Evolutionary conservation across 768 basidiomycete genomes (phyloP), one percentile per base, ranked within the genome.

Genomic region (Candolleomyces eurysporus): DNA sequence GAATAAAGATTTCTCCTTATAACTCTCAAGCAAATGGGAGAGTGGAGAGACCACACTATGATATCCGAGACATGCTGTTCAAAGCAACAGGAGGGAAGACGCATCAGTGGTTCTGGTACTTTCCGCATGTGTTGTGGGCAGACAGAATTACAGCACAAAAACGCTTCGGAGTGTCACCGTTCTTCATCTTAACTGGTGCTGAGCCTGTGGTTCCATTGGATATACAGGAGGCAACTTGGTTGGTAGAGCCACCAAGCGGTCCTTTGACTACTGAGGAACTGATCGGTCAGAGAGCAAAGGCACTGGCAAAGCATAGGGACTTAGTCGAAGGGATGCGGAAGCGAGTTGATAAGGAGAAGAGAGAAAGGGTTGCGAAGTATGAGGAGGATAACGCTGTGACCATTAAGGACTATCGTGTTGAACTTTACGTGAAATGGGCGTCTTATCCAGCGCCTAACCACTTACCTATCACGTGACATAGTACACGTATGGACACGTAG

Each of bases 101-200:
- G 0, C 40, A 59, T 0, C 71, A 71, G 26, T 80, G 79, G 78
- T 68, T 57, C 7, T 63, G 57, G 48, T 64, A 68, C 21, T 64
- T 70, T 0, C 64, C 66, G 1, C 66, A 69, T 5, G 66, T 74
- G 0, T 64, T 76, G 5, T 80, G 77, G 76, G 71, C 78, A 0
- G 73, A 75, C 39, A 58, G 69, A 21, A 59, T 71, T 1, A 71
- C 73, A 0, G 59, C 72, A 9, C 36, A 68, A 16, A 65, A 64
- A 14, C 45, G 67, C 7, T 61, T 65, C 0, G 73, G 75, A 0
- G 70, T 68, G 58, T 75, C 73, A 0, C 72, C 72, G 0, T 76
- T 67, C 48, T 75, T 73, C 32, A 63, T 71, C 61, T 67, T 70
- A 0, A 74, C 72, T 1, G 73, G 72, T 0, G 67, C 73, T 0